phyloP scores from a whole-genome alignment of 495 filamentous ascomycete species.

The Trichoderma reesei region DNA sequence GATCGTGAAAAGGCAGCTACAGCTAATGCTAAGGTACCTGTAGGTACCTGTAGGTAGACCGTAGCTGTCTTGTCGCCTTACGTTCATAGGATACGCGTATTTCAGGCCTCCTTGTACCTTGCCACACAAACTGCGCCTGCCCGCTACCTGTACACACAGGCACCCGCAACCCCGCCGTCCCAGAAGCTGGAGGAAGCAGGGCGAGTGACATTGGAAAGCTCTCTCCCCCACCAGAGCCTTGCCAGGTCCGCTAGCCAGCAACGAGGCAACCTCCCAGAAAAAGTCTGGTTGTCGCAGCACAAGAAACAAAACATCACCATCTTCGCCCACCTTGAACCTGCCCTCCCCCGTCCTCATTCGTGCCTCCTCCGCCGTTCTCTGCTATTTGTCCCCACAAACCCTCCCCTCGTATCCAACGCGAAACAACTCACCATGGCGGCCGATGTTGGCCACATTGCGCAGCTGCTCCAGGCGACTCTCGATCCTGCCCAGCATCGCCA shows the following conservation, averaged over 20 bases:
- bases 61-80: too few species aligned
- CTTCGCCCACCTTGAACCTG: neutral
- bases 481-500: constrained; percentile 78
- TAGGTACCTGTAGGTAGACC: too few species aligned
- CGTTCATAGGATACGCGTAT: too few species aligned
- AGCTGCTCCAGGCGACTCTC: constrained; percentile 77
- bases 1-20: too few species aligned
- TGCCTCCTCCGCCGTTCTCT: neutral
- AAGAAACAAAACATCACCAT: neutral
- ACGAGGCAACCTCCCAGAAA: constrained; percentile 5
- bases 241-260: neutral
- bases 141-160: too few species aligned
- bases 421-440: constrained; percentile 54
- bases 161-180: neutral
- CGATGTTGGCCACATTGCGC: constrained; percentile 59
- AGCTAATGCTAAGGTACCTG: too few species aligned
- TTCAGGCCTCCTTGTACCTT: too few species aligned
- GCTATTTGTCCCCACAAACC: neutral
- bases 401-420: neutral
- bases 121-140: too few species aligned
- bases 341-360: neutral
- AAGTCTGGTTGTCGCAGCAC: neutral
- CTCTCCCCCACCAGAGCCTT: constrained; percentile 4
- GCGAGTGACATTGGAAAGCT: neutral
- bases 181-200: neutral